Conservation (phyloP, 805 yeast genomes). For the Saccharomycopsis babjevae region DNA sequence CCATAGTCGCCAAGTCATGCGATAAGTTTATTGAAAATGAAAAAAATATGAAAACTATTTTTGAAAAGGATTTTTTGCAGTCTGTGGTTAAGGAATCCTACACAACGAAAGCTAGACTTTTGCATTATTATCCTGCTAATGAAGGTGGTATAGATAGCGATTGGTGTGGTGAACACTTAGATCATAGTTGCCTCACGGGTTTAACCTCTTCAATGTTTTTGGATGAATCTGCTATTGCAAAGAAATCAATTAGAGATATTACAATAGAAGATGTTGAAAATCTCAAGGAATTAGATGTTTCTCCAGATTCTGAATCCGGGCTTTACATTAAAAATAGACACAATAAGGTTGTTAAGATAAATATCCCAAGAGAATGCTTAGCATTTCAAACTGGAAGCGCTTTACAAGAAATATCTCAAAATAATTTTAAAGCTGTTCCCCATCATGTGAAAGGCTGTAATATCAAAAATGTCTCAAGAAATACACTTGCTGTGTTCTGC, state of each 20-base stretch:
- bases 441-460: constrained; percentile 42
- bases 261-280: neutral
- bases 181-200: constrained; percentile 52
- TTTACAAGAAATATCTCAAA: constrained; percentile 39
- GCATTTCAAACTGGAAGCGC: constrained; percentile 57
- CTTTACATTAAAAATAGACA: constrained; percentile 39
- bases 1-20: constrained; percentile 42
- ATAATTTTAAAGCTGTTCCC: constrained; percentile 45
- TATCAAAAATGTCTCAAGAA: constrained; percentile 32
- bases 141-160: constrained; percentile 23
- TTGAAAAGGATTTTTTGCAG: constrained; percentile 31
- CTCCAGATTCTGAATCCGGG: constrained; percentile 40
- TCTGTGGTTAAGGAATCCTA: constrained; percentile 39
- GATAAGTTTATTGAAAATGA: constrained; percentile 32
- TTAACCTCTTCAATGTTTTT: constrained; percentile 44
- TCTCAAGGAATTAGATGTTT: constrained; percentile 21
- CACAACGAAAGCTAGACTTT: constrained; percentile 46
- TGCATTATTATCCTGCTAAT: constrained; percentile 40
- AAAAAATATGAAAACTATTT: constrained; percentile 20
- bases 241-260: constrained; percentile 1
- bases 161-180: constrained; percentile 58
- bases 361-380: constrained; percentile 42
- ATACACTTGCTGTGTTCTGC: constrained; percentile 52
- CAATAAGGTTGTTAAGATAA: constrained; percentile 37
- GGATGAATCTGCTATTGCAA: constrained; percentile 28